phyloP scores from a whole-genome alignment of 768 basidiomycete species.

The Paxillus ammoniavirescens region DNA sequence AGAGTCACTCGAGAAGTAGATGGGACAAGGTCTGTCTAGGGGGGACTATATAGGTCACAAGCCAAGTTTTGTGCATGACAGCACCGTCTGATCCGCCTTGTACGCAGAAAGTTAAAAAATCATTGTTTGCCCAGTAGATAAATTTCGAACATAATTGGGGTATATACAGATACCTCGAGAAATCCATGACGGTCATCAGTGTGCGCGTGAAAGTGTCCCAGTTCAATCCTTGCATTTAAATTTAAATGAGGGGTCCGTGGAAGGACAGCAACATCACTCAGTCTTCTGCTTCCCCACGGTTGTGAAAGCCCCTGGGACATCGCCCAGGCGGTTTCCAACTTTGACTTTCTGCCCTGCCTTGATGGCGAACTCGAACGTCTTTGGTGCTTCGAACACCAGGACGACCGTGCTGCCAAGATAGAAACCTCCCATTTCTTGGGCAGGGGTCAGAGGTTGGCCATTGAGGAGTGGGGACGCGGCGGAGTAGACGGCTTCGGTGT shows the following conservation, averaged over 20 bases:
- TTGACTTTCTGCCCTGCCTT: conserved; percentile 80
- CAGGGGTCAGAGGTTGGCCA: conserved; percentile 84
- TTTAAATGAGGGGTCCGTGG: neutral
- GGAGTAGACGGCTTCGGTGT: conserved; percentile 89
- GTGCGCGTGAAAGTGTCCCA: too few relatives aligned
- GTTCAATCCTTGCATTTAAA: too few relatives aligned
- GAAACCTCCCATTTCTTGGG: conserved; percentile 98
- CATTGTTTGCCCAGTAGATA: neutral
- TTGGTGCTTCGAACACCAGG: conserved; percentile 93
- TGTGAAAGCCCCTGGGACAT: conserved; percentile 30
- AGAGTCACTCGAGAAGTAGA: too few relatives aligned
- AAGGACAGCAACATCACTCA: conserved; percentile 15
- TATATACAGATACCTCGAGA: conserved; percentile 13
- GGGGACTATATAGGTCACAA: too few relatives aligned
- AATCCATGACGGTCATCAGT: neutral
- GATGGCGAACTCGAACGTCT: conserved; percentile 74
- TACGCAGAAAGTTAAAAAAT: too few relatives aligned
- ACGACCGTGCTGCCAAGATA: conserved; percentile 94
- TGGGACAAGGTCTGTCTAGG: too few relatives aligned
- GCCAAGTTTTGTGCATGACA: too few relatives aligned
- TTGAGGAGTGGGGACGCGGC: conserved; percentile 78
- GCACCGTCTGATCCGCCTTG: too few relatives aligned
- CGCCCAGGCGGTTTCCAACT: conserved; percentile 82
- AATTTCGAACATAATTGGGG: conserved; percentile 7
- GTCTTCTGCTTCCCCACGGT: conserved; percentile 34